phyloP scores from a whole-genome alignment of 768 basidiomycete genomes.

The Rhodotorula toruloides region DNA sequence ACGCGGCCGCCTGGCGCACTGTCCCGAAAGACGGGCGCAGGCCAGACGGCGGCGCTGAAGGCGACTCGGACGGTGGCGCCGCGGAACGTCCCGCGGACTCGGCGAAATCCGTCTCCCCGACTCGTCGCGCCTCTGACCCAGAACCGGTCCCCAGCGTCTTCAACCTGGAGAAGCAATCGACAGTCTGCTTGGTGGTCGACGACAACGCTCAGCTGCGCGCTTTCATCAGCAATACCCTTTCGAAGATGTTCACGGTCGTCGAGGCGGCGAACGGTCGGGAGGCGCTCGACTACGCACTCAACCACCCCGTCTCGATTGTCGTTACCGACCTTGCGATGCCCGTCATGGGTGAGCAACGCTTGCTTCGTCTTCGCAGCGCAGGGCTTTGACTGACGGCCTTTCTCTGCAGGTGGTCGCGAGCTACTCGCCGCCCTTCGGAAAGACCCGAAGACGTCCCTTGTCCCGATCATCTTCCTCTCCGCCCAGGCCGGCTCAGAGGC shows the following conservation, averaged over 20 bases:
- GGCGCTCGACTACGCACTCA: constrained; percentile 26
- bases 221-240: constrained; percentile 22
- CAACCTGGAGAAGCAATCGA: constrained; percentile 9
- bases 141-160: constrained; percentile 9
- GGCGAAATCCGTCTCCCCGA: too few relatives aligned
- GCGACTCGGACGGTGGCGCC: too few relatives aligned
- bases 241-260: constrained; percentile 19
- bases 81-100: too few relatives aligned
- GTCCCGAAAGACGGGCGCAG: too few relatives aligned
- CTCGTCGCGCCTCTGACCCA: not conserved
- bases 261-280: constrained; percentile 6
- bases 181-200: constrained; percentile 27
- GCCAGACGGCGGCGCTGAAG: too few relatives aligned
- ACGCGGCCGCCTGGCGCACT: constrained; percentile 14
- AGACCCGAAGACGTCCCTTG: constrained; percentile 6
- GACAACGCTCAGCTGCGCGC: not conserved
- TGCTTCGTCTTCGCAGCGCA: too few relatives aligned
- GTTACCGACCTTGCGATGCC: constrained; percentile 9
- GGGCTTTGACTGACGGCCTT: too few relatives aligned
- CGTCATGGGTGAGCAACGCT: not conserved
- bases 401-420: not conserved
- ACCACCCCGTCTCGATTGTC: constrained; percentile 15
- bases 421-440: constrained; percentile 15
- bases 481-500: constrained; percentile 30
- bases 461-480: constrained; percentile 30